A percentile compares a stretch with the other conserved stretches of the same genome.
Evolutionary conservation across 192 early-diverging fungal species (phyloP).

Genomic region (Backusella mclennaniae): DNA sequence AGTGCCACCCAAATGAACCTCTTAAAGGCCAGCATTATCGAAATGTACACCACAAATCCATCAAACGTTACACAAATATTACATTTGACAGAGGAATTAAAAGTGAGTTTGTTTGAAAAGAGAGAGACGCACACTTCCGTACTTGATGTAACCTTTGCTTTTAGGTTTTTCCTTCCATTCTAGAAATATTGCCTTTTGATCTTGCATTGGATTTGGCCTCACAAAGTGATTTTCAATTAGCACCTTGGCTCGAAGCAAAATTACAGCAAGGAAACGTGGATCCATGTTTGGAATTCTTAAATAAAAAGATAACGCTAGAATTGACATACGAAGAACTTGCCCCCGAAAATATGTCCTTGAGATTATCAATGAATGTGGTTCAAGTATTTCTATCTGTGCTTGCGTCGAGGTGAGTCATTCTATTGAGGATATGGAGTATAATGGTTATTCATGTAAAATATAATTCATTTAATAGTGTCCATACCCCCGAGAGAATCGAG

Average conservation of each 20-base stretch:
- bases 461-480: slow-evolving; percentile 34
- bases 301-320: slow-evolving; percentile 56
- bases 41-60: slow-evolving; percentile 71
- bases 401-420: slow-evolving; percentile 37
- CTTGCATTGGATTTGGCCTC: slow-evolving; percentile 80
- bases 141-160: background rate
- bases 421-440: background rate
- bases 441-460: background rate
- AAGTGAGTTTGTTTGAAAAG: slow-evolving; percentile 39
- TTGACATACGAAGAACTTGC: slow-evolving; percentile 36
- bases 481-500: slow-evolving; percentile 63
- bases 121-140: background rate
- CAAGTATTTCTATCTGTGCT: slow-evolving; percentile 65
- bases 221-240: slow-evolving; percentile 69
- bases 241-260: slow-evolving; percentile 77
- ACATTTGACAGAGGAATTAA: slow-evolving; percentile 76
- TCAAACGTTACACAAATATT: slow-evolving; percentile 52
- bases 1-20: slow-evolving; percentile 19
- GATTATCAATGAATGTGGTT: slow-evolving; percentile 63
- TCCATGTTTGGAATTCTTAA: slow-evolving; percentile 73
- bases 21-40: slow-evolving; percentile 62
- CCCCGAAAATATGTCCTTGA: slow-evolving; percentile 30
- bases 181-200: slow-evolving; percentile 58
- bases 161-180: slow-evolving; percentile 62
- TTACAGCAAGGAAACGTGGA: slow-evolving; percentile 55